A percentile compares a stretch with the other conserved stretches of the same genome.
Evolutionary conservation across 805 yeast genomes (phyloP).

Genomic region (Lipomyces spencermartinsiae): DNA sequence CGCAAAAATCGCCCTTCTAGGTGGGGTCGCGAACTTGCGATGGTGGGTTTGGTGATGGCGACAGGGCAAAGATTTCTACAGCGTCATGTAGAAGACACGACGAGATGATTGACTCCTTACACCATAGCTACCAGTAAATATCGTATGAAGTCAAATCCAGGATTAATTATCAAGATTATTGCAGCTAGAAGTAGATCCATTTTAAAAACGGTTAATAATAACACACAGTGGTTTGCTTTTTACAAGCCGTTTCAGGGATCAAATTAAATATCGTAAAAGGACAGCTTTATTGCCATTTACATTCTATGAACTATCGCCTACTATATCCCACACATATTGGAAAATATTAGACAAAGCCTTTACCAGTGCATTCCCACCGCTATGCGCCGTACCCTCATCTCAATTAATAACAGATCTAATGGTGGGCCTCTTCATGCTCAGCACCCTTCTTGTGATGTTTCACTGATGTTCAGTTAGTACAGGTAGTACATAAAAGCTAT

Average conservation of each 20-base stretch:
- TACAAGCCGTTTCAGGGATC: no score
- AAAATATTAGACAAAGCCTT: not conserved
- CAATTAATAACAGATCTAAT: conserved; percentile 12
- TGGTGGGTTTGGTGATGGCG: conserved; percentile 3
- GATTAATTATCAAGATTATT: no score
- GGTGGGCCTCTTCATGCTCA: conserved; percentile 23
- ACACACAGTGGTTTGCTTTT: no score
- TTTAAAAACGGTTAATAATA: no score
- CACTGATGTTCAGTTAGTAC: conserved; percentile 20
- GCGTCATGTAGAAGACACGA: no score
- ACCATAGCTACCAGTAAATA: no score
- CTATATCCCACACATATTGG: not conserved
- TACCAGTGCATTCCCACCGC: not conserved
- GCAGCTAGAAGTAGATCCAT: no score
- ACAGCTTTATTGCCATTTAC: not conserved
- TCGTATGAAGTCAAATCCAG: no score
- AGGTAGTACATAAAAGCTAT: not conserved
- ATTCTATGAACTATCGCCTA: not conserved
- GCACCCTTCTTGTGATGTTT: conserved; percentile 35
- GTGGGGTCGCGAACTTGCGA: not conserved
- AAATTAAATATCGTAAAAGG: no score
- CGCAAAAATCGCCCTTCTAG: not conserved
- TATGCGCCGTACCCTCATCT: not conserved
- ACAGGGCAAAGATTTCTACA: not conserved
- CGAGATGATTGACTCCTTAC: no score